Percentiles rank a stretch among this genome's conserved stretches.
phyloP scores from a whole-genome alignment of 2,329 filamentous ascomycete species.

The Thelonectria olida region DNA sequence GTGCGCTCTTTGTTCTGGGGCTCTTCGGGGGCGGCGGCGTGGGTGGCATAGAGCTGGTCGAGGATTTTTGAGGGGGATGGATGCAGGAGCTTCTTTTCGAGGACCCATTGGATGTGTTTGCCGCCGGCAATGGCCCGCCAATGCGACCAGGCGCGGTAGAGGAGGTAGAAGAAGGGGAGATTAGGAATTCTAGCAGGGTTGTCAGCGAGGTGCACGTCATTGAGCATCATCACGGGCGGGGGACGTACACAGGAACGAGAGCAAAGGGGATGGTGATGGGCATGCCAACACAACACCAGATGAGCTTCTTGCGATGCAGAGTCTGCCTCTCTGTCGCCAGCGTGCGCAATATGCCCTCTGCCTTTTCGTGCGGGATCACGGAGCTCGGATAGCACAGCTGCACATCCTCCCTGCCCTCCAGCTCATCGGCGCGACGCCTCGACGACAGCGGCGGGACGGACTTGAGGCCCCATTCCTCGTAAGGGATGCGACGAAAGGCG shows the following conservation, averaged over 20 bases:
- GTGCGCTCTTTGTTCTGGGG: slow-evolving; percentile 44
- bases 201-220: background rate
- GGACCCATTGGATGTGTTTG: slow-evolving; percentile 83
- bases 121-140: slow-evolving; percentile 88
- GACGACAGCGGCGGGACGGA: slow-evolving; percentile 85
- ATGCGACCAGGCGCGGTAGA: slow-evolving; percentile 91
- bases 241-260: slow-evolving; percentile 82
- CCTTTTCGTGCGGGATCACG: slow-evolving; percentile 71
- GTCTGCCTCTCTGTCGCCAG: slow-evolving; percentile 83
- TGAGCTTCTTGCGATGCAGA: slow-evolving; percentile 78
- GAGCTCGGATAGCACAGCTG: slow-evolving; percentile 80
- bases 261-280: slow-evolving; percentile 86
- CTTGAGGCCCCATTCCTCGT: slow-evolving; percentile 98
- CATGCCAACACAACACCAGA: slow-evolving; percentile 84
- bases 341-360: slow-evolving; percentile 71
- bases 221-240: background rate
- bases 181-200: slow-evolving; percentile 76
- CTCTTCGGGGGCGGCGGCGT: slow-evolving; percentile 39
- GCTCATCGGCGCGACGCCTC: slow-evolving; percentile 70
- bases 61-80: slow-evolving; percentile 73
- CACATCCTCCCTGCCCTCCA: slow-evolving; percentile 70
- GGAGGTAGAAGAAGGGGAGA: slow-evolving; percentile 95
- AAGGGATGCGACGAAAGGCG: slow-evolving; percentile 86
- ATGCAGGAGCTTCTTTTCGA: slow-evolving; percentile 76
- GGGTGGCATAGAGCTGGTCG: slow-evolving; percentile 75